Evolutionary conservation across 2,329 filamentous ascomycete species (phyloP), one percentile per base, ranked within the genome.

Genomic region (Talaromyces sp.): DNA sequence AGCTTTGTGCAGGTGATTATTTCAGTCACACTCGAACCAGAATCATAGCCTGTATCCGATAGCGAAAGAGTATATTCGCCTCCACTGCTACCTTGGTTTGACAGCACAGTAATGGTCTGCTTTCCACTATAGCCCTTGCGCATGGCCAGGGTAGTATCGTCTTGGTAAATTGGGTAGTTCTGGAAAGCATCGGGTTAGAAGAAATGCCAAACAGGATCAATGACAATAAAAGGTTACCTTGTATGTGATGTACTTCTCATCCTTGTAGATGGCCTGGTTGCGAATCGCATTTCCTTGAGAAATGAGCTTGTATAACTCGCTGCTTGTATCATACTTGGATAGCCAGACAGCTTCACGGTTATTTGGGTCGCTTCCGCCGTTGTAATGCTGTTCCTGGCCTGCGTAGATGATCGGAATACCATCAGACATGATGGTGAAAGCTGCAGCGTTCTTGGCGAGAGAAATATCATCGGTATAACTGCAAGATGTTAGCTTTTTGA

Each of bases 371-470:
- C 67, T 74, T 14, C 75, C 76, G 19, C 80, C 80, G 2, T 73
- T 66, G 65, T 79, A 84, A 54, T 80, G 82, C 62, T 88, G 85
- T 68, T 88, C 86, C 55, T 85, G 82, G 24, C 85, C 86, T 59
- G 86, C 80, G 69, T 87, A 88, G 30, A 87, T 76, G 50, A 86
- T 83, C 1, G 85, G 84, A 35, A 87, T 82, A 17, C 85, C 85
- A 49, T 86, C 69, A 29, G 67, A 64, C 16, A 88, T 77, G 27
- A 88, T 78, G n/a, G 80, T 82, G 62, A 83, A 87, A 0, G 83
- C 77, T 36, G 87, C 74, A 4, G 82, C 77, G 60, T 88, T 88
- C 67, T 83, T 82, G 41, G 84, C 80, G 2, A 86, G 75, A 33
- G 46, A 24, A 35, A 52, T 55, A 16, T 55, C 53, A 30, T 55